Evolutionary conservation across 1,139 yeast species (phyloP), one percentile per base, ranked within the genome.

Genomic region (Suhomyces ambrosiae): DNA sequence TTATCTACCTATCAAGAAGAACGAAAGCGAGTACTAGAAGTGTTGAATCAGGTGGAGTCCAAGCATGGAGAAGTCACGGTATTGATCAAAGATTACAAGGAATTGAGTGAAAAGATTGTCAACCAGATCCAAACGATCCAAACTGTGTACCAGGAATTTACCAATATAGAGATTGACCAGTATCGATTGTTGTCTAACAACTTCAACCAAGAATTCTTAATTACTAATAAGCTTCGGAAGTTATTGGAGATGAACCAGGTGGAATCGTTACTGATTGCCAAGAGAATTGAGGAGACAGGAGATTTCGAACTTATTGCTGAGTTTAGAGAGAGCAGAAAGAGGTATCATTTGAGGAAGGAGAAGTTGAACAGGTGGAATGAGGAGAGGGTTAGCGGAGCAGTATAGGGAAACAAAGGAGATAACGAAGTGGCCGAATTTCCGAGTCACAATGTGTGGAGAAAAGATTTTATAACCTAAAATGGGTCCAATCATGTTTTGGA

Each of bases 321-420:
- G 10, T 84, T 80, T 50, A 65, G 71, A 35, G 48, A 47, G 8
- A 68, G 68, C 37, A 56, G 88, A 23, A 74, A 73, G 44, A 46
- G 52, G 25, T 80, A 71, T 36, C 85, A 84, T 56, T 53, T 76
- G 38, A 61, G 83, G 24, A 66, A 64, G 41, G 89, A 82, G 56
- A 76, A 80, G 49, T 56, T 79, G 44, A 73, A 75, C 46, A 61
- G 90, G 32, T 73, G 86, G 74, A 68, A 74, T 37, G 89, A 83
- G 52, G 86, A 82, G 45, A 60, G 90, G 38, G 83, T 83, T 0
- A 76, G 79, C 21, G 86, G 85, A 10, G 43, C 32, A 4, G 28
- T 33, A 10, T 33, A 19, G 19, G 17, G 12, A 7, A n/a, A 12
- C 6, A 12, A 5, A 12, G 13, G 27, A 5, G 6, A 24, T 9